Conservation (phyloP, 202 grass and related monocot genomes). For the Brachypodium distachyon region DNA sequence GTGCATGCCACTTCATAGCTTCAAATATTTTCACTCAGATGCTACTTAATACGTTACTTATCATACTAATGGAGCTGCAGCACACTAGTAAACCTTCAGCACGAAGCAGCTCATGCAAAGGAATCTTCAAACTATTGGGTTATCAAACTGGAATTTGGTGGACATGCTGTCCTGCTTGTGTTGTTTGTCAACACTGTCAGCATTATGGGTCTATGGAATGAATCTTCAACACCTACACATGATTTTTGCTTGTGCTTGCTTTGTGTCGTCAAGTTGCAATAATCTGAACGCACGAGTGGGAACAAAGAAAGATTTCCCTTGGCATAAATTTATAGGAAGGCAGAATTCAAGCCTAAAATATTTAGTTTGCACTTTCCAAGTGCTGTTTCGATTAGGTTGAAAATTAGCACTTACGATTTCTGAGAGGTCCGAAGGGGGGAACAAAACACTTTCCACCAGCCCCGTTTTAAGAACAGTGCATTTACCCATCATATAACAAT, state of each 20-base stretch:
- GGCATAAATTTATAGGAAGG: background rate
- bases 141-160: background rate
- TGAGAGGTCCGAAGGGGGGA: background rate
- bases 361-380: background rate
- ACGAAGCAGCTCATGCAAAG: background rate
- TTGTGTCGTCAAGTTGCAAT: background rate
- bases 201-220: background rate
- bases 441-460: background rate
- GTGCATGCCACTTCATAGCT: background rate
- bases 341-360: background rate
- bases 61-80: background rate
- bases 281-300: background rate
- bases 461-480: background rate
- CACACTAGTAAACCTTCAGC: background rate
- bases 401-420: background rate
- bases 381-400: background rate
- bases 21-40: background rate
- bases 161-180: background rate
- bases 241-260: background rate
- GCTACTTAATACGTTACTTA: background rate
- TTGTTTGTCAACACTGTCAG: background rate
- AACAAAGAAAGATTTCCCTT: background rate
- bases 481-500: background rate
- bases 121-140: background rate
- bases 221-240: background rate